Conservation (phyloP, 768 basidiomycete genomes). For the Harrya chromipes region DNA sequence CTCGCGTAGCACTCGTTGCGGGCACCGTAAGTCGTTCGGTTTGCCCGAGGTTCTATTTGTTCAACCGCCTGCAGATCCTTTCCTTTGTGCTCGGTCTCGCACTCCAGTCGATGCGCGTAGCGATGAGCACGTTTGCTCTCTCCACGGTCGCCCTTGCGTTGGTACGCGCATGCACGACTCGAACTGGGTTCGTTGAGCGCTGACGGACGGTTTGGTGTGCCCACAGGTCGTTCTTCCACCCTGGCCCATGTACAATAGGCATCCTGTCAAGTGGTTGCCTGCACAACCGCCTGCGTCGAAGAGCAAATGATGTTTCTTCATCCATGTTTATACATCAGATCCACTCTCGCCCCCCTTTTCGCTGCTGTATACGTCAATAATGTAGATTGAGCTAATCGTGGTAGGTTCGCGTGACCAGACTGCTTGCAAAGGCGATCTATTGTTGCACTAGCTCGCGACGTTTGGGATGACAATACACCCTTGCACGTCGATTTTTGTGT, state of each 20-base stretch:
- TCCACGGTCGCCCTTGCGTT: slow-evolving; percentile 20
- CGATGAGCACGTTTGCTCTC: slow-evolving; percentile 23
- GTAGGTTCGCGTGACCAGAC: no score
- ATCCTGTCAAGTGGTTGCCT: slow-evolving; percentile 23
- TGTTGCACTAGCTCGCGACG: no score
- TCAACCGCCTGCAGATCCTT: slow-evolving; percentile 18
- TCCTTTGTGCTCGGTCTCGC: slow-evolving; percentile 30
- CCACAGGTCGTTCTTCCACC: slow-evolving; percentile 59
- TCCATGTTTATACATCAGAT: no score
- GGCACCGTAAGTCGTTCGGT: slow-evolving; percentile 20
- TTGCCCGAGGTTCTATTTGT: background rate
- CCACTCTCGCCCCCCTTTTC: background rate
- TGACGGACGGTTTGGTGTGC: slow-evolving; percentile 3
- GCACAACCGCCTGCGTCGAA: slow-evolving; percentile 21
- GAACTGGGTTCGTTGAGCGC: background rate
- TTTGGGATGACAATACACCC: no score
- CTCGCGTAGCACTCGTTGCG: slow-evolving; percentile 21
- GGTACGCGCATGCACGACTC: slow-evolving; percentile 10
- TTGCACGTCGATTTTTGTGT: no score
- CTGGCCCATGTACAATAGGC: slow-evolving; percentile 49
- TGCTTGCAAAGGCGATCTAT: no score
- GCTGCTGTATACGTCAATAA: background rate
- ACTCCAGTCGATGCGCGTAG: slow-evolving; percentile 25
- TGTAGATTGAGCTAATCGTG: no score
- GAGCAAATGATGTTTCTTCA: slow-evolving; percentile 14